Evolutionary conservation across 2,329 filamentous ascomycete species (phyloP).

Genomic region (Botrytis fragariae): DNA sequence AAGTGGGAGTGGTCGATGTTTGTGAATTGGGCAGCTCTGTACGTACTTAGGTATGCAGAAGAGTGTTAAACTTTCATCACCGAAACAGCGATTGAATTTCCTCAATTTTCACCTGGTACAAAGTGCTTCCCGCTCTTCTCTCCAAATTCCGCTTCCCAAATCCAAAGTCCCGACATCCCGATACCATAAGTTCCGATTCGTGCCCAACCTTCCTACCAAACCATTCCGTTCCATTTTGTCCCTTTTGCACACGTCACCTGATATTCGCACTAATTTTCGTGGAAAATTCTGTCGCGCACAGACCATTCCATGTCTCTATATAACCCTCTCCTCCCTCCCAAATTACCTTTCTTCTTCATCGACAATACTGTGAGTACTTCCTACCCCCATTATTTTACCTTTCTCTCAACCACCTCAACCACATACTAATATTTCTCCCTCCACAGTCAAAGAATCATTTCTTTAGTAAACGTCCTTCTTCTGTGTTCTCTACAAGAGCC

Average conservation of each 20-base stretch:
- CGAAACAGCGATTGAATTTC: neutral
- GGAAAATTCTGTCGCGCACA: neutral
- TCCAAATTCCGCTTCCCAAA: neutral
- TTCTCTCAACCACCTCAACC: neutral
- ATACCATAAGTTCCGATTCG: neutral
- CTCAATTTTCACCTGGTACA: no score
- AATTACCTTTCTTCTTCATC: neutral
- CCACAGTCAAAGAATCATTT: conserved; percentile 50
- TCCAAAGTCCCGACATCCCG: no score
- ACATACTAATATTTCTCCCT: neutral
- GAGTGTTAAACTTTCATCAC: neutral
- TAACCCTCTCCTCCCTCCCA: neutral
- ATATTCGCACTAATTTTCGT: neutral
- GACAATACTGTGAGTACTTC: conserved; percentile 18
- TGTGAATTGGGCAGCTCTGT: no score
- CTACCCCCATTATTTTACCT: neutral
- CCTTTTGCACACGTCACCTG: neutral
- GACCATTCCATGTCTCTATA: neutral
- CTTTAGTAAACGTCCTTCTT: conserved; percentile 91
- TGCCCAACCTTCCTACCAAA: neutral
- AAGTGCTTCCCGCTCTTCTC: no score
- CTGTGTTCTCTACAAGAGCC: conserved; percentile 90
- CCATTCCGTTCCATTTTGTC: neutral
- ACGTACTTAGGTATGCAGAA: no score
- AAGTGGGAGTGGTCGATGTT: no score